Conservation (phyloP, 441 rosid genomes). For the Euphorbia corollata region DNA sequence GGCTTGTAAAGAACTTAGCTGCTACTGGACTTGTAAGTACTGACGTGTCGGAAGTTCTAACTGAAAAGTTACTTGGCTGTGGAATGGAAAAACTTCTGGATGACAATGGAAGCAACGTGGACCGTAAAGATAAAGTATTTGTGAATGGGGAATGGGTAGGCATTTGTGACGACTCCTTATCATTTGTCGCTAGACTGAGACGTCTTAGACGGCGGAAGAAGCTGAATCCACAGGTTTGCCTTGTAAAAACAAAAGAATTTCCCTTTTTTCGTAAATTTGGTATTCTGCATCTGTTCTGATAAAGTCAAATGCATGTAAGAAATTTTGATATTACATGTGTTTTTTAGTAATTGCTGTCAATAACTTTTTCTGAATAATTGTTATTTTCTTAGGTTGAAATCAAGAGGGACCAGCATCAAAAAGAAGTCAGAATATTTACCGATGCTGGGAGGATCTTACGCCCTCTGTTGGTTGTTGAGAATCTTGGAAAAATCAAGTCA, state of each 20-base stretch:
- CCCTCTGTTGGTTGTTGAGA: slow-evolving; percentile 76
- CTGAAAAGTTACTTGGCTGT: slow-evolving; percentile 36
- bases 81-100: slow-evolving; percentile 67
- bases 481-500: slow-evolving; percentile 41
- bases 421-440: slow-evolving; percentile 69
- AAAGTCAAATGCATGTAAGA: background rate
- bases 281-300: background rate
- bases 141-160: slow-evolving; percentile 95
- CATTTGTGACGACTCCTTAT: slow-evolving; percentile 45
- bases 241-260: slow-evolving; percentile 11
- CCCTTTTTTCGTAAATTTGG: background rate
- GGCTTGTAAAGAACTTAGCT: slow-evolving; percentile 81
- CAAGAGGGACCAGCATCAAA: slow-evolving; percentile 57
- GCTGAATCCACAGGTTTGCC: slow-evolving; percentile 57
- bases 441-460: slow-evolving; percentile 89
- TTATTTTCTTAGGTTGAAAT: slow-evolving; percentile 58
- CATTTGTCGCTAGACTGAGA: slow-evolving; percentile 53
- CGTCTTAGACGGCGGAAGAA: slow-evolving; percentile 49
- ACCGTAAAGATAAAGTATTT: slow-evolving; percentile 53
- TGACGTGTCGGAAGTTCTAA: slow-evolving; percentile 41
- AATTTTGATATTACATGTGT: background rate
- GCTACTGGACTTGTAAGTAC: slow-evolving; percentile 72
- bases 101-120: slow-evolving; percentile 42
- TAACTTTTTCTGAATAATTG: slow-evolving; percentile 1
- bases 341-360: slow-evolving; percentile 5